A percentile compares a stretch with the other conserved stretches of the same genome.
These are phyloP conservation scores for Macrophomina tecta DNA, from an alignment of 2,329 filamentous ascomycete species.

Conservation along the genomic window DNA sequence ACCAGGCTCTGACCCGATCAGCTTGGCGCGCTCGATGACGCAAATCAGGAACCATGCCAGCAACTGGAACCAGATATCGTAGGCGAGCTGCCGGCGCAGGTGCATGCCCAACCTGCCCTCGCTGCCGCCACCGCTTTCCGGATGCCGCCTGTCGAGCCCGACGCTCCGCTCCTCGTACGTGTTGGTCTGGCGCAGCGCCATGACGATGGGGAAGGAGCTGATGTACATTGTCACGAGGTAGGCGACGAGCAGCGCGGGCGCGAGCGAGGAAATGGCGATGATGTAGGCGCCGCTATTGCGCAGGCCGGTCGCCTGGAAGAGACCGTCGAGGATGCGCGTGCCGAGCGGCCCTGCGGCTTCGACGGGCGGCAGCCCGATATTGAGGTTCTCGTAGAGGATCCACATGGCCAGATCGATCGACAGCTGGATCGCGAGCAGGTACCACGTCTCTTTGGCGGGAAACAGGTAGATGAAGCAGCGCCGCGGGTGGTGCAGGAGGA, in stretches of 20 bases:
- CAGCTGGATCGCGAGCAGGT: slow-evolving; percentile 66
- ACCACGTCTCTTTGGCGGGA: slow-evolving; percentile 68
- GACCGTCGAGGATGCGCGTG: slow-evolving; percentile 65
- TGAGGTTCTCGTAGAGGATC: slow-evolving; percentile 69
- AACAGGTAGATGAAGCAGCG: slow-evolving; percentile 70
- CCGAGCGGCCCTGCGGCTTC: slow-evolving; percentile 56
- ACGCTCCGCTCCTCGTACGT: slow-evolving; percentile 74
- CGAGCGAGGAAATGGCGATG: slow-evolving; percentile 62
- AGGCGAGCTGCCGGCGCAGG: slow-evolving; percentile 67
- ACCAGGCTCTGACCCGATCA: slow-evolving; percentile 45
- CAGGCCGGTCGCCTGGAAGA: slow-evolving; percentile 68
- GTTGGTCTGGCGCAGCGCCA: slow-evolving; percentile 71
- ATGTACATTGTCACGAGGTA: slow-evolving; percentile 73
- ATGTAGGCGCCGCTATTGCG: slow-evolving; percentile 71
- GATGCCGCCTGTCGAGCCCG: slow-evolving; percentile 57
- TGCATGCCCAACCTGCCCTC: slow-evolving; percentile 51
- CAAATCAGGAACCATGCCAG: slow-evolving; percentile 66
- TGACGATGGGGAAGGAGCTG: slow-evolving; percentile 66
- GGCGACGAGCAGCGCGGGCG: slow-evolving; percentile 64
- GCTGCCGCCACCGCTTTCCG: slow-evolving; percentile 25
- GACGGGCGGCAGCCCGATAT: slow-evolving; percentile 65
- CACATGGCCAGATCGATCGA: slow-evolving; percentile 68
- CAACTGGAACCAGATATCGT: slow-evolving; percentile 71
- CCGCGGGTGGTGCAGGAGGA: slow-evolving; percentile 48
- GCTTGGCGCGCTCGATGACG: slow-evolving; percentile 65